These are phyloP conservation scores for Aegilops bicornis DNA, from an alignment of 176 grass and related monocot species.

Conservation along the genomic window DNA sequence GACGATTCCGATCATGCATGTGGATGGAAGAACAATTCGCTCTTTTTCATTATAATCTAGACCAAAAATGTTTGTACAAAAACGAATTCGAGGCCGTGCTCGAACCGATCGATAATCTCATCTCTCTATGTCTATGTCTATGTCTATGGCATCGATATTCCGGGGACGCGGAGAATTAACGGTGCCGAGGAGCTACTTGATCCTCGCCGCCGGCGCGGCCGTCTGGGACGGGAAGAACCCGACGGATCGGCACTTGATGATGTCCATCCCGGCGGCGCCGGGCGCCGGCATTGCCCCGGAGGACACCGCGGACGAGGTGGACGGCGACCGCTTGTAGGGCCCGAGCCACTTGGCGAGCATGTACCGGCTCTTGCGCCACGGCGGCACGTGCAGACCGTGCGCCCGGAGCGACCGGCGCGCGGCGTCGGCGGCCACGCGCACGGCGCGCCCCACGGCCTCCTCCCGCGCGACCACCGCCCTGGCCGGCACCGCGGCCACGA, in stretches of 20 bases:
- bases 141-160: not conserved
- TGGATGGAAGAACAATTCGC: not conserved
- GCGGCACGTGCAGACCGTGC: slow-evolving; percentile 72
- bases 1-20: not conserved
- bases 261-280: slow-evolving; percentile 13
- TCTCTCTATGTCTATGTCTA: slow-evolving; percentile 19
- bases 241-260: slow-evolving; percentile 55
- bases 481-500: slow-evolving; percentile 44
- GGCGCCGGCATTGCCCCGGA: slow-evolving; percentile 27
- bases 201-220: slow-evolving; percentile 31
- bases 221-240: slow-evolving; percentile 33
- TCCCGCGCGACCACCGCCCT: slow-evolving; percentile 54
- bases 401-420: slow-evolving; percentile 59
- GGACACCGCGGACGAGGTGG: not conserved
- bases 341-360: slow-evolving; percentile 98
- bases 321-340: slow-evolving; percentile 65
- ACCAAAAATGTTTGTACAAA: slow-evolving; percentile 35
- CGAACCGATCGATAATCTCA: not conserved
- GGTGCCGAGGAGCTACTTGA: not conserved
- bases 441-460: slow-evolving; percentile 56
- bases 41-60: slow-evolving; percentile 2
- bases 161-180: not conserved
- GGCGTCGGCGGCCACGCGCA: slow-evolving; percentile 55
- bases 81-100: slow-evolving; percentile 13
- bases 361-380: slow-evolving; percentile 85